Evolutionary conservation across 441 rosid species (phyloP), one percentile per base, ranked within the genome.

Genomic region (Pelargonium australe): DNA sequence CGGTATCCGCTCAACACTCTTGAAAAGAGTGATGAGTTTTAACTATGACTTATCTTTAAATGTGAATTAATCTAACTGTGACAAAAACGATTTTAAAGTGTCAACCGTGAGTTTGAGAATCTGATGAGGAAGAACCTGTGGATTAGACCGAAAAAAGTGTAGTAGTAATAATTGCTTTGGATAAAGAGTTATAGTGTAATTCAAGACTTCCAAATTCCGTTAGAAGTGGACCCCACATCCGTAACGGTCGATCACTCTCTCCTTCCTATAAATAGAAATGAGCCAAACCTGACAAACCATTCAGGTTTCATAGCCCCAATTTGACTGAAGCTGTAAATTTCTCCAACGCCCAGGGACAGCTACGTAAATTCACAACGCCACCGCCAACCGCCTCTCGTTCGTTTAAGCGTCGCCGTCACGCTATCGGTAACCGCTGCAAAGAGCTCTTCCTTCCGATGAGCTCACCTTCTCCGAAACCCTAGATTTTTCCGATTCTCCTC

Each of bases 381-480:
- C 62, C 65, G 34, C 14, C 16, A 16, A 58, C 12, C 20, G 14
- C 10, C n/a, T 12, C 61, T 71, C 67, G 34, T 51, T 67, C 61
- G 80, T 64, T 80, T 72, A 79, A 82, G 78, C 85, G 78, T 80
- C 80, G 75, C 75, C 88, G 81, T 83, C 80, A 16, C 44, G 3
- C 40, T n/a, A 31, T 40, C 8, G 14, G 1, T 70, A 53, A 63
- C 72, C 60, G 61, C 60, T 67, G 5, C 70, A 64, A 53, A 49
- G 49, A 53, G 72, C 65, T 23, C 25, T 2, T 23, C 25, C 25
- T 23, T 23, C 25, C 25, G 25, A 44, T 37, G 63, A 60, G 65
- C 31, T 40, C 3, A 16, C 25, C 57, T 40, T 4, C 45, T 68
- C 4, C 45, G 76, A 66, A 80, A 72, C 80, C 81, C 82, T 76